Evolutionary conservation across 2,329 filamentous ascomycete species (phyloP), one percentile per base, ranked within the genome.

Genomic region (Fusarium circinatum): DNA sequence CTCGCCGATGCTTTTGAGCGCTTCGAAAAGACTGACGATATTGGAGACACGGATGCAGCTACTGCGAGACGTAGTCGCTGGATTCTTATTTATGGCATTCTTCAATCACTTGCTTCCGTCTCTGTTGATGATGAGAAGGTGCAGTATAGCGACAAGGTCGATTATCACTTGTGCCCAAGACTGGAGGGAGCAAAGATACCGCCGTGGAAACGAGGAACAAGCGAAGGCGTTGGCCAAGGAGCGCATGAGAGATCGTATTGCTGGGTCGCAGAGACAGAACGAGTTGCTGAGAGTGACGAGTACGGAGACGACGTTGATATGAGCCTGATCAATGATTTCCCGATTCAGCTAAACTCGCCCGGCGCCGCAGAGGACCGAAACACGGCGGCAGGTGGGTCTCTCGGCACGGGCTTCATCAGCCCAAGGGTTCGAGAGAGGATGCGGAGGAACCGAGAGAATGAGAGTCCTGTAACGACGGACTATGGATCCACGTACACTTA

Each of bases 21-120:
- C 59, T 90, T 90, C 71, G 89, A 91, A 73, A 89, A 89, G 79
- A 74, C 79, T 0, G 89, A 91, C 68, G 82, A 80, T 9, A 79
- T 87, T 5, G 83, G 84, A 30, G 85, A 87, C 45, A 79, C 89
- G 14, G 87, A 90, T 70, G 89, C 89, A 3, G 86, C 85, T 57
- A 84, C 84, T 24, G 89, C 89, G 8, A 86, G 90, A 4, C 85
- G 87, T 17, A 89, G 88, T 15, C 86, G 90, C 28, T 92, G 90
- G 90, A 82, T 90, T 8, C 82, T 91, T 8, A 85, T 91, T 28
- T 91, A 91, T 75, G 88, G 86, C 7, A 81, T 91, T 17, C 80
- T 91, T 22, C 90, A 92, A 79, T 88, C 87, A 1, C 84, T 91
- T 5, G 89, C 89, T 5, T 87, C 86, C 30, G 83, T 92, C 12